Percentiles rank a stretch among this genome's conserved stretches.
Evolutionary conservation across 352 stramenopile species (phyloP).

Genomic region (Pythium sukuiense): DNA sequence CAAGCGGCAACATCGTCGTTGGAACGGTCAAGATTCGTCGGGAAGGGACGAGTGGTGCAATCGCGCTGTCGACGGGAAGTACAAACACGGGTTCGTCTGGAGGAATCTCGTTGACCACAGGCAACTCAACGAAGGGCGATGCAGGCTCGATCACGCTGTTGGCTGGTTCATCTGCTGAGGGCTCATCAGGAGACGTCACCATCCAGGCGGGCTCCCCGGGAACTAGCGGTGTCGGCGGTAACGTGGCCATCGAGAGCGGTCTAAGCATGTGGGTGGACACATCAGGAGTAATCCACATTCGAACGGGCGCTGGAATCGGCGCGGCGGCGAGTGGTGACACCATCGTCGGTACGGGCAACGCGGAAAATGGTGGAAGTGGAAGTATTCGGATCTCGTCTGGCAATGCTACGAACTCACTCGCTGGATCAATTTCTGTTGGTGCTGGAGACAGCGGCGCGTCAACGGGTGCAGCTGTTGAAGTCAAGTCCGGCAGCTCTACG

Average conservation of each 20-base stretch:
- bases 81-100: slow-evolving; percentile 33
- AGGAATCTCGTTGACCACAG: slow-evolving; percentile 41
- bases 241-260: slow-evolving; percentile 20
- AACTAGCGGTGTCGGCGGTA: slow-evolving; percentile 15
- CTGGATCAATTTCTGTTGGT: slow-evolving; percentile 37
- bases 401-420: slow-evolving; percentile 31
- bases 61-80: slow-evolving; percentile 37
- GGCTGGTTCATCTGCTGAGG: slow-evolving; percentile 38
- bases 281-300: slow-evolving; percentile 7
- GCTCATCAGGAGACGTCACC: slow-evolving; percentile 47
- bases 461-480: slow-evolving; percentile 7
- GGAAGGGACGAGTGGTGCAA: slow-evolving; percentile 29
- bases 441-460: slow-evolving; percentile 6
- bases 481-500: slow-evolving; percentile 27
- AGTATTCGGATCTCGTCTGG: slow-evolving; percentile 15
- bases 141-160: slow-evolving; percentile 49
- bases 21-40: slow-evolving; percentile 18
- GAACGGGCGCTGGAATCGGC: not conserved
- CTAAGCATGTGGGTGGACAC: not conserved
- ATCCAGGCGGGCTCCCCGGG: slow-evolving; percentile 40
- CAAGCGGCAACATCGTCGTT: slow-evolving; percentile 60
- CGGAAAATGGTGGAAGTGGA: slow-evolving; percentile 23
- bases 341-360: slow-evolving; percentile 50
- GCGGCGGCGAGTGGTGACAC: slow-evolving; percentile 42
- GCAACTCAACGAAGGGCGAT: slow-evolving; percentile 28